Evolutionary conservation across 164 flowering plant species (phyloP).

Genomic region (Annona cherimola): DNA sequence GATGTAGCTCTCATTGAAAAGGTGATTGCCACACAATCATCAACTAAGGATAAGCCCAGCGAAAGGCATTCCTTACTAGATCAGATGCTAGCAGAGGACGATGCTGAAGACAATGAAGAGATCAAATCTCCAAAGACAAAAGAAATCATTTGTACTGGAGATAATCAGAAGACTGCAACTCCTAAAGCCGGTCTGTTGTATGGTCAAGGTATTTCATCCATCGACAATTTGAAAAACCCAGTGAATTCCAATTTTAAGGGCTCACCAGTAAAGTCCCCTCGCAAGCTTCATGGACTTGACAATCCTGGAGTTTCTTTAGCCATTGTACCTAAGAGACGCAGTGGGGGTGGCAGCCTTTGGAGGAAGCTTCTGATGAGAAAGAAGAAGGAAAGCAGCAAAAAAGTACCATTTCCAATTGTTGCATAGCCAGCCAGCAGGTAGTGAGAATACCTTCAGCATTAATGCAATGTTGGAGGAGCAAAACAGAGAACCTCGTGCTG

Average conservation of each 20-base stretch:
- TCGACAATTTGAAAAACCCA: background rate
- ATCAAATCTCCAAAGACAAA: constrained; percentile 34
- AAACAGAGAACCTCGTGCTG: background rate
- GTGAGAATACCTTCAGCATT: background rate
- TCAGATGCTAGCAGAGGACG: constrained; percentile 60
- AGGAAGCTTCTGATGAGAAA: constrained; percentile 58
- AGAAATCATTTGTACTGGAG: constrained; percentile 29
- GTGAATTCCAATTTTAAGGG: background rate
- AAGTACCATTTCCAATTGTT: constrained; percentile 24
- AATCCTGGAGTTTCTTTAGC: constrained; percentile 33
- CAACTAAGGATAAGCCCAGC: constrained; percentile 19
- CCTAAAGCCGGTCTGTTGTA: constrained; percentile 11
- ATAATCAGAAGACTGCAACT: constrained; percentile 17
- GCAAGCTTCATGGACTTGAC: constrained; percentile 9
- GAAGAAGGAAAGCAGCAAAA: constrained; percentile 46
- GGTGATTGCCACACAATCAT: constrained; percentile 16
- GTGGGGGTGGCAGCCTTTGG: constrained; percentile 45
- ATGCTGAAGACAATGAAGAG: constrained; percentile 18
- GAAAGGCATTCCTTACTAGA: constrained; percentile 59
- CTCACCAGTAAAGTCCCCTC: constrained; percentile 17
- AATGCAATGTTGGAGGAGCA: background rate
- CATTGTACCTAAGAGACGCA: constrained; percentile 53
- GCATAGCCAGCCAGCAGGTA: constrained; percentile 1
- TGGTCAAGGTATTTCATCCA: constrained; percentile 5
- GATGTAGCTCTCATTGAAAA: constrained; percentile 31